Base-by-base conservation (phyloP, 140 eudicot genomes). In the Cichorium intybus region DNA sequence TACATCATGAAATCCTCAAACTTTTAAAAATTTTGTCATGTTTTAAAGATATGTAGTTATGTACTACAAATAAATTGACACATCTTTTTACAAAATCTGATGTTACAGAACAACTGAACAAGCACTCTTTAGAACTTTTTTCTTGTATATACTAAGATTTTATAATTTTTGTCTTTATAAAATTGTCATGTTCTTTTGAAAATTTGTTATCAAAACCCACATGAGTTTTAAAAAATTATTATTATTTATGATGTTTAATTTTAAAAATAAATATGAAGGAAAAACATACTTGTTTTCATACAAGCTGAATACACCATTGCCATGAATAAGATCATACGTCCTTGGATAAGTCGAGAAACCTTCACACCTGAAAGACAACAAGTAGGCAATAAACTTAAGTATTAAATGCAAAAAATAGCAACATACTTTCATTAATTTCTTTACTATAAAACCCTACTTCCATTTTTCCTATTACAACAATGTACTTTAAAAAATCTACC, bases 261-360 rank as follows among this genome's bases (percentile, higher is more conserved):
- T n/a, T n/a, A n/a, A n/a, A n/a, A n/a, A 14, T 12, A 54, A 12
- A 46, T 72, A 66, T 56, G 2, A 28, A 62, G 56, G n/a, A n/a
- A n/a, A 71, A 31, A 41, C 96, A 85, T 88, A 88, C 98, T 75
- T 92, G 85, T 84, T 83, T 45, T 88, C 77, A 60, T 92, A 92
- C 80, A 92, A 66, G 80, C 80, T 85, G 89, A 92, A 92, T 61
- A 88, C 31, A 34, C 87, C 89, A 81, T 61, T 81, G 24, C 95
- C 96, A 72, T 92, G 98, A 69, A 92, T 79, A 60, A 88, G 82
- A 56, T 92, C 98, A 51, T 92, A 92, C 16, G 98, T 92, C 74
- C 98, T 88, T 6, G 98, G 98, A 77, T 92, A 92, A 67, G 98
- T 92, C 15, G 98, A 92, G 82, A 92, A 92, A 29, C 89, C 98